phyloP scores from a whole-genome alignment of 2,329 filamentous ascomycete species.

The Paecilomyces sp. region DNA sequence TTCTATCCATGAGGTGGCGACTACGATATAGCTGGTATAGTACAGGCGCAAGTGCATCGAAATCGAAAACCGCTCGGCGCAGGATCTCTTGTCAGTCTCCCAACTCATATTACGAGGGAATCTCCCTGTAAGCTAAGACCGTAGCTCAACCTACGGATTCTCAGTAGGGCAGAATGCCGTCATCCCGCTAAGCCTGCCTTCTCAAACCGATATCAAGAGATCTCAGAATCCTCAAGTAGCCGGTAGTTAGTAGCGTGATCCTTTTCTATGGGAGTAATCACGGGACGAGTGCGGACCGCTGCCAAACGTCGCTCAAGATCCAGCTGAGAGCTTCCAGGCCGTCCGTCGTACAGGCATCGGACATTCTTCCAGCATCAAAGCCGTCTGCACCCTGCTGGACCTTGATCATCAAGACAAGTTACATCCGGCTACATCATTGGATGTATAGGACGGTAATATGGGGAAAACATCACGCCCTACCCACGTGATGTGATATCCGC shows the following conservation, averaged over 20 bases:
- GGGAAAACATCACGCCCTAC: not conserved
- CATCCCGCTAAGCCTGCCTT: not conserved
- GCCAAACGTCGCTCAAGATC: too few relatives aligned
- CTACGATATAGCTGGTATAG: too few relatives aligned
- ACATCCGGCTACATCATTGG: not conserved
- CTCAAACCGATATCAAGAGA: not conserved
- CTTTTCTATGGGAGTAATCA: not conserved
- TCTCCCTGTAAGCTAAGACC: too few relatives aligned
- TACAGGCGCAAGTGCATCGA: too few relatives aligned
- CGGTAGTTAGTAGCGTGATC: not conserved
- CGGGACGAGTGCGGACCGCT: too few relatives aligned
- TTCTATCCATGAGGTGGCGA: too few relatives aligned
- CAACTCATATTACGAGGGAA: too few relatives aligned
- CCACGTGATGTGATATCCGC: not conserved
- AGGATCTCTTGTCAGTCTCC: too few relatives aligned
- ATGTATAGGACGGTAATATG: not conserved
- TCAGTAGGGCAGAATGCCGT: not conserved
- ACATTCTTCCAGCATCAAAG: not conserved
- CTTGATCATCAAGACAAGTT: not conserved
- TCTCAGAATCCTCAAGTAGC: not conserved
- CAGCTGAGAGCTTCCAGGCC: not conserved
- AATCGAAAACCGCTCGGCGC: too few relatives aligned
- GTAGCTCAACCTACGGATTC: too few relatives aligned
- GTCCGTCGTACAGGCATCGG: too few relatives aligned
- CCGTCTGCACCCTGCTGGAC: not conserved